Evolutionary conservation across 2,329 filamentous ascomycete genomes (phyloP).

Genomic region (Penicillium sp.): DNA sequence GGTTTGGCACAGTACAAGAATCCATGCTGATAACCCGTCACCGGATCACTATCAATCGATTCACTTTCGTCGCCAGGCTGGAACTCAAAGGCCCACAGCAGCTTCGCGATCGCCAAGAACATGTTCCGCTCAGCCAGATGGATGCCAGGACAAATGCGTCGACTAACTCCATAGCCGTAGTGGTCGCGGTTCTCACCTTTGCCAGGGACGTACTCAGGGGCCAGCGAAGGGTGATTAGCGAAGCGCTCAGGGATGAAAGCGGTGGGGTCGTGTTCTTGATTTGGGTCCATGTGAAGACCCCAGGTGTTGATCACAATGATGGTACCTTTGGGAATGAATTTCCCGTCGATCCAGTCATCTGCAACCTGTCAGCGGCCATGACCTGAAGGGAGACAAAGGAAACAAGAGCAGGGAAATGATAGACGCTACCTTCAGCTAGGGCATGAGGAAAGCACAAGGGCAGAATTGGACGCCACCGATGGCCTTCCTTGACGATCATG

Average conservation of each 20-base stretch:
- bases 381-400: no score
- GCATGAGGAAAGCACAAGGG: constrained; percentile 19
- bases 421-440: constrained; percentile 15
- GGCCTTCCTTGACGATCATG: constrained; percentile 57
- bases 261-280: constrained; percentile 27
- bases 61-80: background rate
- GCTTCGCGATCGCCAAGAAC: constrained; percentile 29
- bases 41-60: background rate
- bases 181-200: constrained; percentile 21
- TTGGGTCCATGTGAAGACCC: constrained; percentile 42
- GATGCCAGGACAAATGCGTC: constrained; percentile 36
- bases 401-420: background rate
- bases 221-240: background rate
- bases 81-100: constrained; percentile 35
- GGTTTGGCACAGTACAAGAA: background rate
- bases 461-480: constrained; percentile 54
- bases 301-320: constrained; percentile 53
- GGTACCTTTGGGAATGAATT: constrained; percentile 49
- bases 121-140: constrained; percentile 37
- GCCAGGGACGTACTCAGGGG: background rate
- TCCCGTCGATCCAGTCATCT: constrained; percentile 47
- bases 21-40: background rate
- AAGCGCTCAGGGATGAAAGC: constrained; percentile 33
- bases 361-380: constrained; percentile 3
- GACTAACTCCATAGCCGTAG: constrained; percentile 27